A percentile compares a stretch with the other conserved stretches of the same genome.
phyloP scores from a whole-genome alignment of 495 filamentous ascomycete genomes.

The Clohesyomyces aquaticus region DNA sequence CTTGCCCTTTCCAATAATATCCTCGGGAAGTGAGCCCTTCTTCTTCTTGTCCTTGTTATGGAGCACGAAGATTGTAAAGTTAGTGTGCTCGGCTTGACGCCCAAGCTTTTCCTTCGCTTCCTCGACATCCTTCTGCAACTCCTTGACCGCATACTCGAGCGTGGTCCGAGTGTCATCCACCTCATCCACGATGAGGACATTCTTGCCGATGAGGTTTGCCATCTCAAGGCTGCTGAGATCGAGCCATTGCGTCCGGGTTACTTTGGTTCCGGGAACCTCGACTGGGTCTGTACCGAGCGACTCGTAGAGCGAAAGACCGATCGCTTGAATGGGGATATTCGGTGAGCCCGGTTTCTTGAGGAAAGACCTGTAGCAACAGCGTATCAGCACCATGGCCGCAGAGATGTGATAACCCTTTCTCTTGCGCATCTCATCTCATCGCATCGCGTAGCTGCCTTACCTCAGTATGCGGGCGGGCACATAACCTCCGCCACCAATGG shows the following conservation, averaged over 20 bases:
- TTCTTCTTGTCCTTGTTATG: constrained; percentile 97
- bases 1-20: constrained; percentile 72
- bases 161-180: constrained; percentile 98
- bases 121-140: constrained; percentile 97
- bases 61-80: constrained; percentile 91
- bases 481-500: constrained; percentile 97
- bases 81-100: constrained; percentile 67
- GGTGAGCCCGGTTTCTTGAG: constrained; percentile 84
- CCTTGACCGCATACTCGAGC: constrained; percentile 92
- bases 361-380: constrained; percentile 66
- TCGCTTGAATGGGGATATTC: constrained; percentile 99
- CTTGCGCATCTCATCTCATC: no score
- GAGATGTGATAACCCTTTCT: not conserved
- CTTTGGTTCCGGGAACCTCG: constrained; percentile 84
- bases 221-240: constrained; percentile 88
- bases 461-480: constrained; percentile 96
- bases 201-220: constrained; percentile 91
- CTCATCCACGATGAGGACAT: constrained; percentile 97
- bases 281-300: constrained; percentile 61
- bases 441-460: constrained; percentile 51
- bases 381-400: constrained; percentile 6
- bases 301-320: constrained; percentile 97
- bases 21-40: constrained; percentile 82
- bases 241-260: constrained; percentile 97
- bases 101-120: constrained; percentile 72